phyloP scores from a whole-genome alignment of 163 green algal genomes.

The Volvox carteri region DNA sequence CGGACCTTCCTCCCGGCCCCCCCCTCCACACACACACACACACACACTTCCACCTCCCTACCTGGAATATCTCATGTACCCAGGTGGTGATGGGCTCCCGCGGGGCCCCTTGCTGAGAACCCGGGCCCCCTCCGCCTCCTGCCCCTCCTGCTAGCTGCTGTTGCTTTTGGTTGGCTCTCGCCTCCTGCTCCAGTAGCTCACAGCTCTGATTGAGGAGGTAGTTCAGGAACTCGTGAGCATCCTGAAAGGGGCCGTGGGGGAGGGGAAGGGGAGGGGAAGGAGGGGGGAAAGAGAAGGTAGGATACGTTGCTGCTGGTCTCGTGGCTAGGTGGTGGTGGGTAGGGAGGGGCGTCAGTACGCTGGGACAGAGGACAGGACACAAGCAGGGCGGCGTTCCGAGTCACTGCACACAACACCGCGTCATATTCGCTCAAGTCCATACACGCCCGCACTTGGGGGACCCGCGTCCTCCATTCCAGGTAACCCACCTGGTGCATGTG shows the following conservation, averaged over 20 bases:
- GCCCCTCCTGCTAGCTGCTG: slow-evolving; percentile 8
- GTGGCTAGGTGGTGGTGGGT: no score
- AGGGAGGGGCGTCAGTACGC: no score
- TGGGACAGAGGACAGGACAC: no score
- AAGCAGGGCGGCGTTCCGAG: no score
- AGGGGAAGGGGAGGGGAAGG: neutral
- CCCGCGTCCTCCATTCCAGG: no score
- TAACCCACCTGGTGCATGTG: slow-evolving; percentile 96
- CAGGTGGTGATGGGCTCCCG: slow-evolving; percentile 71
- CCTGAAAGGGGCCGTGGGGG: slow-evolving; percentile 73
- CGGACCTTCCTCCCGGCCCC: neutral
- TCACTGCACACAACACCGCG: no score
- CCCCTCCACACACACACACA: neutral
- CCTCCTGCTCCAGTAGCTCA: slow-evolving; percentile 91
- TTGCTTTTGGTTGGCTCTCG: slow-evolving; percentile 64
- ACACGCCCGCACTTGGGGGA: no score
- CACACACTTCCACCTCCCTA: slow-evolving; percentile 42
- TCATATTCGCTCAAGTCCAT: no score
- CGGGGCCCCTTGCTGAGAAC: neutral
- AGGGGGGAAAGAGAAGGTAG: neutral
- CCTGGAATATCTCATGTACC: slow-evolving; percentile 90
- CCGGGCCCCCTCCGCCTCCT: neutral
- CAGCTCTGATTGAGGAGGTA: slow-evolving; percentile 95
- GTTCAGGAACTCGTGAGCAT: slow-evolving; percentile 99
- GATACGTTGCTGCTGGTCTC: no score